A percentile compares a stretch with the other conserved stretches of the same genome.
phyloP scores from a whole-genome alignment of 2,329 filamentous ascomycete genomes.

The Ophiostoma sp. region DNA sequence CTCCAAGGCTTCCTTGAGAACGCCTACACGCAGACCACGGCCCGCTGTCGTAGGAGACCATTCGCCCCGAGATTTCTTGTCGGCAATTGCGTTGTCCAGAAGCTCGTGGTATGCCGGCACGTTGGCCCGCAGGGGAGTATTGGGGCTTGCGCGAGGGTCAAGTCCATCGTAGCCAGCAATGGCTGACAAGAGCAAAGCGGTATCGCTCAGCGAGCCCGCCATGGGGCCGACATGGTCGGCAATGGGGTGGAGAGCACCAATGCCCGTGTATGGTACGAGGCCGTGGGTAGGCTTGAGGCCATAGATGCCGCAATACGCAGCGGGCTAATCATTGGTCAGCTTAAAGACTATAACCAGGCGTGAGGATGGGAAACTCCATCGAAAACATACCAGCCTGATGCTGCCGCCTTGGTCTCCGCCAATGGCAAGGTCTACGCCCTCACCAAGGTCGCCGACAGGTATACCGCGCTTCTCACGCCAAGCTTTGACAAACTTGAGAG shows the following conservation, averaged over 20 bases:
- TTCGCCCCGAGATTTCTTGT: slow-evolving; percentile 24
- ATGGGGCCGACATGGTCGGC: slow-evolving; percentile 45
- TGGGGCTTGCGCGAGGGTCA: slow-evolving; percentile 40
- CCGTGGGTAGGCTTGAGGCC: slow-evolving; percentile 46
- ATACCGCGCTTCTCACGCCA: slow-evolving; percentile 50
- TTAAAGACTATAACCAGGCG: background rate
- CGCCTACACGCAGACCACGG: slow-evolving; percentile 40
- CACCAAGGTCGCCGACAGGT: slow-evolving; percentile 42
- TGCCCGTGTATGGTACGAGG: slow-evolving; percentile 46
- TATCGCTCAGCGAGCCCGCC: slow-evolving; percentile 39
- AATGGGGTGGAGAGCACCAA: slow-evolving; percentile 37
- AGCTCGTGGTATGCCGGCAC: slow-evolving; percentile 34
- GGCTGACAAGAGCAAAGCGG: slow-evolving; percentile 37
- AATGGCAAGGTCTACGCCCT: slow-evolving; percentile 35
- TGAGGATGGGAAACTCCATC: too few species aligned
- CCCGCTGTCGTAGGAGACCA: slow-evolving; percentile 32
- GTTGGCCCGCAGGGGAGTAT: slow-evolving; percentile 34
- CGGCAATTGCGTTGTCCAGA: slow-evolving; percentile 29
- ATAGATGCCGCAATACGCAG: slow-evolving; percentile 39
- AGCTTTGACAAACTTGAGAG: slow-evolving; percentile 25
- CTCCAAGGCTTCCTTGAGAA: slow-evolving; percentile 42
- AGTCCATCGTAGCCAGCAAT: slow-evolving; percentile 46
- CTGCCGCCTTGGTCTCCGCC: slow-evolving; percentile 70
- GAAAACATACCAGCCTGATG: slow-evolving; percentile 52
- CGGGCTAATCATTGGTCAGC: slow-evolving; percentile 27